These are phyloP conservation scores for Knoxia roxburghii DNA, from an alignment of 257 asterid genomes.

Conservation along the genomic window DNA sequence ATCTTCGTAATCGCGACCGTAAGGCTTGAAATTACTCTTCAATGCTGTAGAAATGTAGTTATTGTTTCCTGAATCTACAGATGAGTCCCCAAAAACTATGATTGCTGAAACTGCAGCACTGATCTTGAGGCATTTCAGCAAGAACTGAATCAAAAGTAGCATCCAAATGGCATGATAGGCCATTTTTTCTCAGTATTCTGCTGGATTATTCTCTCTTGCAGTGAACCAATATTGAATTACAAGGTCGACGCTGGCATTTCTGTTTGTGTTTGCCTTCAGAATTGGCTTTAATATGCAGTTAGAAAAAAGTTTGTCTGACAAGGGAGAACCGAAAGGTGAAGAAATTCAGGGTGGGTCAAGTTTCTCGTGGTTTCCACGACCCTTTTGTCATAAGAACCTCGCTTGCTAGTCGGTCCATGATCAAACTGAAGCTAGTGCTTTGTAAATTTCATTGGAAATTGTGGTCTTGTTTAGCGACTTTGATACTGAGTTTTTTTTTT, in stretches of 20 bases:
- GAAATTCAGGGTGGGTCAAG: not conserved
- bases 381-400: not conserved
- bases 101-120: conserved; percentile 54
- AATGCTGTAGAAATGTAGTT: conserved; percentile 58
- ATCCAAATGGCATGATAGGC: not conserved
- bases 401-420: not conserved
- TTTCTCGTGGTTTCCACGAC: not conserved
- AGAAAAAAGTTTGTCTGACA: not conserved
- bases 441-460: too few relatives aligned
- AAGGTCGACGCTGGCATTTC: not conserved
- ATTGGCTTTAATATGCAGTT: not conserved
- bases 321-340: not conserved
- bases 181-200: not conserved
- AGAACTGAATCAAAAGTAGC: conserved; percentile 1
- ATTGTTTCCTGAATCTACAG: conserved; percentile 90
- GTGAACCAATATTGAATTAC: not conserved
- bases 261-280: not conserved
- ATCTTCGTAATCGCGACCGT: conserved; percentile 66
- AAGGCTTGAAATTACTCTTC: conserved; percentile 73
- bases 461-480: too few relatives aligned
- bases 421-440: too few relatives aligned
- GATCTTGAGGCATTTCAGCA: conserved; percentile 7
- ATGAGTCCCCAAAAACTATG: conserved; percentile 82
- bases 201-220: not conserved
- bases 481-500: too few relatives aligned